phyloP scores from a whole-genome alignment of 2,329 filamentous ascomycete genomes.

The Colletotrichum lindemuthianum region DNA sequence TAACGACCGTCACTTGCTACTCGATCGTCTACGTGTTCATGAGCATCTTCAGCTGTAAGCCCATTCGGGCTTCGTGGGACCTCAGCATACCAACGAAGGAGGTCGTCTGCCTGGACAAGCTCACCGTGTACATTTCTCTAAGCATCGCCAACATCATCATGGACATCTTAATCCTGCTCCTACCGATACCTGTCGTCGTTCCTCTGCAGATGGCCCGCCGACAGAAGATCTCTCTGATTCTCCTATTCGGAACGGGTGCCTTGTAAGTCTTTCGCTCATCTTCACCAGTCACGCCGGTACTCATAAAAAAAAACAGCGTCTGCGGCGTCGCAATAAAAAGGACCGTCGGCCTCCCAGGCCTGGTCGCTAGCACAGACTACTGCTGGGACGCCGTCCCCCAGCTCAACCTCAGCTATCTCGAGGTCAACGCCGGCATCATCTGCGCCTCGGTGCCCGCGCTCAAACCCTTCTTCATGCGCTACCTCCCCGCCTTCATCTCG shows the following conservation, averaged over 20 bases:
- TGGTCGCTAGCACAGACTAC: constrained; percentile 40
- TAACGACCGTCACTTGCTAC: constrained; percentile 44
- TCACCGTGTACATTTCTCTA: constrained; percentile 9
- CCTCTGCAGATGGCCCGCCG: constrained; percentile 22
- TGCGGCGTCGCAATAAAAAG: constrained; percentile 43
- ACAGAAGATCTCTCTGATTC: constrained; percentile 25
- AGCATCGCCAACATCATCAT: constrained; percentile 29
- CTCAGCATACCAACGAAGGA: neutral
- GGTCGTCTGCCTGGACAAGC: constrained; percentile 15
- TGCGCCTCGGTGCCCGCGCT: constrained; percentile 31
- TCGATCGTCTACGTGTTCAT: constrained; percentile 39
- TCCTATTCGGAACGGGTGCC: constrained; percentile 16
- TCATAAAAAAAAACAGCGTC: constrained; percentile 35
- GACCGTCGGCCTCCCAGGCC: constrained; percentile 40
- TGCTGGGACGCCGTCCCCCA: constrained; percentile 41
- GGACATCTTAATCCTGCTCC: constrained; percentile 23
- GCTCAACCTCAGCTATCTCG: constrained; percentile 42
- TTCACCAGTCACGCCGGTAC: neutral
- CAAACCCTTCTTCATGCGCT: constrained; percentile 36
- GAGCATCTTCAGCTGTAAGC: constrained; percentile 14
- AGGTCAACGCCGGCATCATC: constrained; percentile 33
- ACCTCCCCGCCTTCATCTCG: constrained; percentile 31
- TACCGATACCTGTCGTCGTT: constrained; percentile 17
- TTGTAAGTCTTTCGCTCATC: constrained; percentile 2
- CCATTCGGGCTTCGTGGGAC: constrained; percentile 14